A percentile compares a stretch with the other conserved stretches of the same genome.
phyloP scores from a whole-genome alignment of 768 basidiomycete species.

The Hemileccinum impolitum region DNA sequence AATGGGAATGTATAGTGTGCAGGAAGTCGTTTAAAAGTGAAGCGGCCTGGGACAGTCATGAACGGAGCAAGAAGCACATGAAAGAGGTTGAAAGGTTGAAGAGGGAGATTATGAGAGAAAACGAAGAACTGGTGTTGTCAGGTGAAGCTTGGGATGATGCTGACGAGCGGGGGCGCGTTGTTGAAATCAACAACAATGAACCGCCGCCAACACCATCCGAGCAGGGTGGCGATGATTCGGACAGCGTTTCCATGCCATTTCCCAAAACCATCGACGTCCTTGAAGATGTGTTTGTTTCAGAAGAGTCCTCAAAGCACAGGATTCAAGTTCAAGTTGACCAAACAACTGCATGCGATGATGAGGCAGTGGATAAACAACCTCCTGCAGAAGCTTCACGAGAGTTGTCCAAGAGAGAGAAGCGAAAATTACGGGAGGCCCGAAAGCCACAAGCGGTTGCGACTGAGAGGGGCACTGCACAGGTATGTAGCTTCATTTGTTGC shows the following conservation, averaged over 20 bases:
- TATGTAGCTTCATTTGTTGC: constrained; percentile 1
- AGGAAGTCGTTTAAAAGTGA: constrained; percentile 86
- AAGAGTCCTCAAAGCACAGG: constrained; percentile 7
- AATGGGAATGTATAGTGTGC: constrained; percentile 97
- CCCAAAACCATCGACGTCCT: neutral
- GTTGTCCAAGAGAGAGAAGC: constrained; percentile 77
- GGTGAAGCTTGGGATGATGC: constrained; percentile 32
- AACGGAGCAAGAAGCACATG: constrained; percentile 90
- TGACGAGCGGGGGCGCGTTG: constrained; percentile 14
- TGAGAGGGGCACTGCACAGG: constrained; percentile 5
- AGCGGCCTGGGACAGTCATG: constrained; percentile 94
- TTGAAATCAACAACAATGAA: constrained; percentile 8
- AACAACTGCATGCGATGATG: neutral
- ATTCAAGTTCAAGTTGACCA: constrained; percentile 6
- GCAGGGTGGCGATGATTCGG: constrained; percentile 2
- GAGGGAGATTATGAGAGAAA: constrained; percentile 73
- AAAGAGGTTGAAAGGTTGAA: constrained; percentile 80
- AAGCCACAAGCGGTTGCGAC: constrained; percentile 38
- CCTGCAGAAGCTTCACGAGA: constrained; percentile 19
- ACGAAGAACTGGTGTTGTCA: constrained; percentile 57
- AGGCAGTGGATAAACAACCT: neutral
- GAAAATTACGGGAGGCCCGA: constrained; percentile 73
- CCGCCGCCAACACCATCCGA: constrained; percentile 15
- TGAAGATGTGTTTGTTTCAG: constrained; percentile 7
- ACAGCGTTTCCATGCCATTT: neutral